A percentile compares a stretch with the other conserved stretches of the same genome.
These are phyloP conservation scores for Ceratocystis papillata DNA, from an alignment of 2,329 filamentous ascomycete genomes.

Conservation along the genomic window DNA sequence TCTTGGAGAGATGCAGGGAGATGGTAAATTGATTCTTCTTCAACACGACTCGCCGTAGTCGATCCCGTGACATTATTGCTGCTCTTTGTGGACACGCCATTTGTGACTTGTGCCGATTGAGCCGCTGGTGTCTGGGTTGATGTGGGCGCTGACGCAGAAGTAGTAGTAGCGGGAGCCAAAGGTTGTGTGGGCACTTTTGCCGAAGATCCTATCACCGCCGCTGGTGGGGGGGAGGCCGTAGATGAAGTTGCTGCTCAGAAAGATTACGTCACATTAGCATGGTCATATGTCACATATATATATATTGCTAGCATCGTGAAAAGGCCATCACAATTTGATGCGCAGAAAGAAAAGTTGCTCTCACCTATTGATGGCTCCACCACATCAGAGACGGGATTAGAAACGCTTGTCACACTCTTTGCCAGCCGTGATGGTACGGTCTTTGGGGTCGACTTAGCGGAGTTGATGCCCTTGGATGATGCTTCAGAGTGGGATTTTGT, in stretches of 20 bases:
- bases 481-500: constrained; percentile 33
- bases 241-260: constrained; percentile 41
- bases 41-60: constrained; percentile 29
- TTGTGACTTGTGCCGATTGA: constrained; percentile 24
- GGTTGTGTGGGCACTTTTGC: neutral
- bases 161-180: neutral
- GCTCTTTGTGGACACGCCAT: constrained; percentile 41
- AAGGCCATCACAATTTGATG: neutral
- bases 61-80: constrained; percentile 29
- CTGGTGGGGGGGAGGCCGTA: constrained; percentile 34
- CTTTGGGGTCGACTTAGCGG: constrained; percentile 31
- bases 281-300: constrained; percentile 15
- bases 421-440: constrained; percentile 18
- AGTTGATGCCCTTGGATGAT: constrained; percentile 34
- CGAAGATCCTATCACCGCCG: constrained; percentile 6
- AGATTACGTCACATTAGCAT: neutral
- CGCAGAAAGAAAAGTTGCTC: constrained; percentile 19
- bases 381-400: constrained; percentile 34
- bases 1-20: constrained; percentile 81
- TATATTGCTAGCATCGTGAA: constrained; percentile 18
- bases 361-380: constrained; percentile 39
- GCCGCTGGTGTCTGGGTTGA: neutral
- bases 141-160: neutral
- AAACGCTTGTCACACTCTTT: constrained; percentile 34
- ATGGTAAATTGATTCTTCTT: constrained; percentile 82